These are phyloP conservation scores for Daldinia eschscholtzii DNA, from an alignment of 2,329 filamentous ascomycete species.

Conservation along the genomic window DNA sequence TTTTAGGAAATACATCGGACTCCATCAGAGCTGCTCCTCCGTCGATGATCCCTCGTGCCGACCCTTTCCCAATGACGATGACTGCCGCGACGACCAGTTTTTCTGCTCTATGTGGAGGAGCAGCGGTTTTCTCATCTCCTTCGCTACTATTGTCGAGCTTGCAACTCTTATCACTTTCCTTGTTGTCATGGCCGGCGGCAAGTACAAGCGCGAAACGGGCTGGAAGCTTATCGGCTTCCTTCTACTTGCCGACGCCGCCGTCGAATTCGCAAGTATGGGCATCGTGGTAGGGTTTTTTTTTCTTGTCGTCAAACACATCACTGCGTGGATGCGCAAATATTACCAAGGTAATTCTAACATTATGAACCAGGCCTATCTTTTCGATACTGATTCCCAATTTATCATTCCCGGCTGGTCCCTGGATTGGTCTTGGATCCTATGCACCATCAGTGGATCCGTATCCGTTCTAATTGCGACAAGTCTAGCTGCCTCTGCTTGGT, in stretches of 20 bases:
- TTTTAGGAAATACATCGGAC: conserved; percentile 74
- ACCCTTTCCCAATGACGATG: conserved; percentile 74
- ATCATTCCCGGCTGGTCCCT: conserved; percentile 83
- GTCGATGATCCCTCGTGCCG: conserved; percentile 72
- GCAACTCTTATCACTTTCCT: conserved; percentile 83
- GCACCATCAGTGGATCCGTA: conserved; percentile 67
- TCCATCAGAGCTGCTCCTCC: conserved; percentile 84
- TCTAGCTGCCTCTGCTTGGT: conserved; percentile 74
- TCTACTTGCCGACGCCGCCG: conserved; percentile 72
- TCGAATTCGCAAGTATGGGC: conserved; percentile 82
- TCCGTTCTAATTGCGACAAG: conserved; percentile 67
- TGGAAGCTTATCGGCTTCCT: conserved; percentile 82
- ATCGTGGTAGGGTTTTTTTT: conserved; percentile 76
- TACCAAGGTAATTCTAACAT: conserved; percentile 4
- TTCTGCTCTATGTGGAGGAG: conserved; percentile 96
- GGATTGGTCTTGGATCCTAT: conserved; percentile 82
- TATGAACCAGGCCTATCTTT: conserved; percentile 77
- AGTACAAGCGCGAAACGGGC: conserved; percentile 81
- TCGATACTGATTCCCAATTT: conserved; percentile 86
- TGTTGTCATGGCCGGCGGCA: conserved; percentile 82
- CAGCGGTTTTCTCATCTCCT: conserved; percentile 87
- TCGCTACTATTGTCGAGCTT: conserved; percentile 84
- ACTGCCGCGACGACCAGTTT: conserved; percentile 76
- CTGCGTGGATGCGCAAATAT: background rate
- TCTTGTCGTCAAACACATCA: background rate